phyloP scores from a whole-genome alignment of 352 stramenopile genomes.

The Phytophthora macrochlamydospora region DNA sequence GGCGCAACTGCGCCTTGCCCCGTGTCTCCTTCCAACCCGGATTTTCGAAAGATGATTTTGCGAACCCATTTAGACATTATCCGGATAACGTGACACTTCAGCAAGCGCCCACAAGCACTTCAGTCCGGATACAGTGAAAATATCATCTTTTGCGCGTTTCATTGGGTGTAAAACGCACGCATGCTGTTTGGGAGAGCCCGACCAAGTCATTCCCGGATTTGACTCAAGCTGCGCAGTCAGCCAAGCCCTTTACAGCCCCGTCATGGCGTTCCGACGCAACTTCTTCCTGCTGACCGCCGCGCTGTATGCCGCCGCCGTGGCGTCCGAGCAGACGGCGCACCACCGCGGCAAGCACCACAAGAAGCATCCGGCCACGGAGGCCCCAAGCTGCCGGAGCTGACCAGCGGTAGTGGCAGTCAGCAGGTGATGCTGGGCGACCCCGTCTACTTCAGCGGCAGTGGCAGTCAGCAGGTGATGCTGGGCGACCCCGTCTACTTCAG shows the following conservation, averaged over 20 bases:
- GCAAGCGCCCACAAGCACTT: no score
- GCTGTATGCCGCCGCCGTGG: constrained; percentile 23
- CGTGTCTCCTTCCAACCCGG: no score
- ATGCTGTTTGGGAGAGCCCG: constrained; percentile 4
- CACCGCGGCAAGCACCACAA: constrained; percentile 27
- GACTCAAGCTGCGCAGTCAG: constrained; percentile 1
- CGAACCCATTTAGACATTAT: no score
- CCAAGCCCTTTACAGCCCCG: background rate
- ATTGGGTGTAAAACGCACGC: no score
- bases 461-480: constrained; percentile 3
- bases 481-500: background rate
- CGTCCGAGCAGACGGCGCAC: constrained; percentile 25
- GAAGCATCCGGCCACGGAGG: background rate
- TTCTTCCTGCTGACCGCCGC: constrained; percentile 38
- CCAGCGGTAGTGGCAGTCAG: background rate
- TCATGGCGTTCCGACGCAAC: constrained; percentile 33
- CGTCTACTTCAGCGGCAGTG: background rate
- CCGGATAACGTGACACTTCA: no score
- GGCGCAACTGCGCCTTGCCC: no score
- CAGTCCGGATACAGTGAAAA: no score
- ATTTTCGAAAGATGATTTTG: no score
- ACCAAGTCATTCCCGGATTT: constrained; percentile 33
- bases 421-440: background rate
- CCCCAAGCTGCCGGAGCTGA: constrained; percentile 2
- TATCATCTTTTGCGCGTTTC: no score